These are phyloP conservation scores for Xerophyta viscosa DNA, from an alignment of 106 monocot genomes.

Conservation along the genomic window DNA sequence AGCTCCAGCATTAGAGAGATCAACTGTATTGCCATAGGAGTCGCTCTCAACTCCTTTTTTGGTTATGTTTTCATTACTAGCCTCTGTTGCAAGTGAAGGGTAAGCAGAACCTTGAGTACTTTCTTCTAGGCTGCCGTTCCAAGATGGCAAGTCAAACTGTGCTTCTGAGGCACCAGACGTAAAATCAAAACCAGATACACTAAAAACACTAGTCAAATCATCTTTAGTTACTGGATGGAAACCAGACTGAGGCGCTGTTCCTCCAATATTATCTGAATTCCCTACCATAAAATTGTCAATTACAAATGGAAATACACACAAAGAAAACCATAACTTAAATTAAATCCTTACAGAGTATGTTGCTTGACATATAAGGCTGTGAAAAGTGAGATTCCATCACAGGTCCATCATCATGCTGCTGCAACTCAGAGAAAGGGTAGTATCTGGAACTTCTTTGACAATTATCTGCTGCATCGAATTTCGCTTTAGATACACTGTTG, in stretches of 20 bases:
- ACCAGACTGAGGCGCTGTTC: constrained; percentile 25
- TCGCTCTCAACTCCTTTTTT: constrained; percentile 15
- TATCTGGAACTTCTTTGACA: constrained; percentile 87
- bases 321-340: no score
- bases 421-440: constrained; percentile 88
- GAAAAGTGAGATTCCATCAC: constrained; percentile 21
- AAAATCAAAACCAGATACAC: constrained; percentile 30
- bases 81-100: constrained; percentile 8
- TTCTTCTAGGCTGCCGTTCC: constrained; percentile 40
- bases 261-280: not conserved
- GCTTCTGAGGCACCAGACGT: constrained; percentile 25
- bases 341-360: constrained; percentile 23
- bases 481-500: constrained; percentile 97
- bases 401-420: constrained; percentile 48
- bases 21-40: constrained; percentile 10
- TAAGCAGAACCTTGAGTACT: constrained; percentile 21
- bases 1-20: constrained; percentile 14
- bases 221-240: constrained; percentile 37
- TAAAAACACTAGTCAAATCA: constrained; percentile 28
- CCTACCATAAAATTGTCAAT: no score
- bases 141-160: constrained; percentile 34
- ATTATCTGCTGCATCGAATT: constrained; percentile 99
- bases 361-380: constrained; percentile 15
- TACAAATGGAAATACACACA: not conserved
- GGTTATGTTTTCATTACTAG: constrained; percentile 9